These are phyloP conservation scores for Chaetomiaceae sp. DNA, from an alignment of 2,329 filamentous ascomycete genomes.

Conservation along the genomic window DNA sequence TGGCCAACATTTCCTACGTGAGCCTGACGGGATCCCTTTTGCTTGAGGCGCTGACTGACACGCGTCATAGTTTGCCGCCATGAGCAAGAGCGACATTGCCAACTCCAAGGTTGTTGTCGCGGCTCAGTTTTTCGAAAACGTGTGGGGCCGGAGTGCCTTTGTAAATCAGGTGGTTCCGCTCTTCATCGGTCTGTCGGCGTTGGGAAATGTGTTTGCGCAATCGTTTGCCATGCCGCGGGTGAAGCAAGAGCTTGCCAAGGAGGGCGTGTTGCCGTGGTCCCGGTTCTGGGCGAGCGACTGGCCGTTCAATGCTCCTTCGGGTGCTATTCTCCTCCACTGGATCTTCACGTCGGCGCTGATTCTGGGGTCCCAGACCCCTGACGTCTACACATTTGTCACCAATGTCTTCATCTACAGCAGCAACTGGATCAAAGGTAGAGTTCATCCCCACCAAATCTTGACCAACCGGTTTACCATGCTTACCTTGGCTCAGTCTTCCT, in stretches of 20 bases:
- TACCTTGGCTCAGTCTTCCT: slow-evolving; percentile 25
- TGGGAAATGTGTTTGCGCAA: slow-evolving; percentile 34
- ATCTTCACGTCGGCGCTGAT: slow-evolving; percentile 32
- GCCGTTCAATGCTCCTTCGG: slow-evolving; percentile 33
- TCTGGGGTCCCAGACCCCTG: slow-evolving; percentile 27
- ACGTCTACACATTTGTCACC: slow-evolving; percentile 33
- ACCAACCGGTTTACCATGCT: not conserved
- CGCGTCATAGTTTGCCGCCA: slow-evolving; percentile 29
- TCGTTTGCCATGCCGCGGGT: slow-evolving; percentile 33
- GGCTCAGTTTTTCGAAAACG: slow-evolving; percentile 33
- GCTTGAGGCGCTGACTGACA: not conserved
- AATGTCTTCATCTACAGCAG: slow-evolving; percentile 33
- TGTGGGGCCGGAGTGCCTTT: slow-evolving; percentile 30
- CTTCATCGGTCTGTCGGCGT: slow-evolving; percentile 32
- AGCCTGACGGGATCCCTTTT: slow-evolving; percentile 7
- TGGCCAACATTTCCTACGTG: slow-evolving; percentile 37
- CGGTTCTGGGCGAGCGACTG: slow-evolving; percentile 35
- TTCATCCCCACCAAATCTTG: not conserved
- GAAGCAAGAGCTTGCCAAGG: slow-evolving; percentile 36
- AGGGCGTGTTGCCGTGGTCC: slow-evolving; percentile 34
- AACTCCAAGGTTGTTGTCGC: slow-evolving; percentile 29
- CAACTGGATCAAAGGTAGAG: slow-evolving; percentile 32
- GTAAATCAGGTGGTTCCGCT: slow-evolving; percentile 30
- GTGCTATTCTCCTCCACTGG: slow-evolving; percentile 36
- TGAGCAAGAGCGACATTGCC: slow-evolving; percentile 29